Base-by-base conservation (phyloP, 306 rosid species). In the Trifolium dubium region DNA sequence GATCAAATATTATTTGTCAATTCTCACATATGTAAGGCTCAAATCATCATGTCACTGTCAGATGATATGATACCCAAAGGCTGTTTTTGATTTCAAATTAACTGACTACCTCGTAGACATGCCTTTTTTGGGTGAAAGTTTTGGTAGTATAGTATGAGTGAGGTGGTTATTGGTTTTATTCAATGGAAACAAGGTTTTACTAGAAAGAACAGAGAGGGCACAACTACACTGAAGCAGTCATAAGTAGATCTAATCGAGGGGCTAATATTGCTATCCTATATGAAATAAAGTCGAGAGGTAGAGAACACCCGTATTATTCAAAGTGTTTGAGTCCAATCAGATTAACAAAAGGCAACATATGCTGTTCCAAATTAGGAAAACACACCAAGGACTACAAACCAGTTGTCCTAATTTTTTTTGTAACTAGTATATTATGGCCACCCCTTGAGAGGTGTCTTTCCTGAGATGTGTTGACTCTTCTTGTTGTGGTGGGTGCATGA, bases 21-120 rank as follows among this genome's bases (percentile, higher is more conserved):
- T 67, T 72, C 55, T 60, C 50, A 40, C 55, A 31, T 32, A 55
- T 65, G 68, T 19, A 64, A 63, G 78, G 17, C 67, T 28, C 4
- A 15, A 62, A 61, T 61, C 13, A 63, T 41, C 37, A 31, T 58
- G 54, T 58, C 47, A 50, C 51, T 55, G 17, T 73, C 6, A 17
- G 15, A 73, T 73, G 68, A 18, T 29, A 34, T 70, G 50, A 55
- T 28, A 37, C 68, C 34, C 51, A 19, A 59, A 17, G 56, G 63
- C 43, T 83, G 54, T 47, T 60, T 64, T 65, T 53, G 58, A 47
- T 23, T 75, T 49, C 18, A 2, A 44, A 18, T 41, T 62, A 51
- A 69, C 60, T 49, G 51, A 73, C 51, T 73, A 15, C 17, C 23
- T 31, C 40, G 56, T 5, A 39, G 67, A 37, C 49, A 23, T 74